Evolutionary conservation across 176 grass and related monocot genomes (phyloP).

Genomic region (Carex littledalei): DNA sequence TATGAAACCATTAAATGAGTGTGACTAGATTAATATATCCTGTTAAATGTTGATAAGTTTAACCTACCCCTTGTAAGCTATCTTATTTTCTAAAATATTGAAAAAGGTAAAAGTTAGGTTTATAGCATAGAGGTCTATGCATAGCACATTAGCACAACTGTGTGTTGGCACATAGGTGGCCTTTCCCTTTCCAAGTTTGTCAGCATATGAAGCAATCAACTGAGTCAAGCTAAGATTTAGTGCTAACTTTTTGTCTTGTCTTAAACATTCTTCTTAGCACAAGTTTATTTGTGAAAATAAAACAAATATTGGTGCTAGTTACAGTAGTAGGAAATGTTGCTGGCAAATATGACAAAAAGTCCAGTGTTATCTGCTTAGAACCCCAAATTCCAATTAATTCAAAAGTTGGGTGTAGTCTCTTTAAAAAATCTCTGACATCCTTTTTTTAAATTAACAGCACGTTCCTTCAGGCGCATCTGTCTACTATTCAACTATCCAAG

Average conservation of each 20-base stretch:
- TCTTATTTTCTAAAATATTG: background rate
- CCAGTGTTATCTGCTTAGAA: background rate
- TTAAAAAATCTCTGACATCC: background rate
- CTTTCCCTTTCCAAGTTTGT: background rate
- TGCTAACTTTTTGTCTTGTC: background rate
- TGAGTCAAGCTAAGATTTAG: background rate
- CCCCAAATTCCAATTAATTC: background rate
- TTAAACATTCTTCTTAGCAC: background rate
- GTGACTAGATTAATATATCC: background rate
- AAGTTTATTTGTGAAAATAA: background rate
- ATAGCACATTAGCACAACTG: background rate
- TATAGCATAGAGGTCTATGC: background rate
- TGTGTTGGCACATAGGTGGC: background rate
- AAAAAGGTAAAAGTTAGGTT: background rate
- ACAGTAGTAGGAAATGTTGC: background rate
- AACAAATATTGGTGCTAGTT: background rate
- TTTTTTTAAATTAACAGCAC: slow-evolving; percentile 26
- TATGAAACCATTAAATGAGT: background rate
- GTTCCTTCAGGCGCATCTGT: slow-evolving; percentile 51
- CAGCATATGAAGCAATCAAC: background rate
- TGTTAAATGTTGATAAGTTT: background rate
- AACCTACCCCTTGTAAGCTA: background rate
- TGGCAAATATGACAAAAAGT: background rate
- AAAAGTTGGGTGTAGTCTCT: background rate
- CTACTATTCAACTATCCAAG: slow-evolving; percentile 65